Evolutionary conservation across 768 basidiomycete species (phyloP), one percentile per base, ranked within the genome.

Genomic region (Naganishia friedmannii): DNA sequence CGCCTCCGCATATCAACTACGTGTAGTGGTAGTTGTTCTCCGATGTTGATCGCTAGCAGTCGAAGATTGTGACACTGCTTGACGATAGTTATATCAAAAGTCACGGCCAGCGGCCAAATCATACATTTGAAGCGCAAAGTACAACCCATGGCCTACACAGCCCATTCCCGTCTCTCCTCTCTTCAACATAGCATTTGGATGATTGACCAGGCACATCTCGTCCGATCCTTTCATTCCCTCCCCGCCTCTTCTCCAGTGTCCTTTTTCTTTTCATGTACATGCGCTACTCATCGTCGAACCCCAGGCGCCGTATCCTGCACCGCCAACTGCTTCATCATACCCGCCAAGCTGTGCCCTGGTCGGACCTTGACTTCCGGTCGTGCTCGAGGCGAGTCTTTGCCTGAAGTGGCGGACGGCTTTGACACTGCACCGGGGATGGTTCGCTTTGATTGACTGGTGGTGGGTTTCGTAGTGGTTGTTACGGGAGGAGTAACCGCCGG

Each of bases 301-400:
- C 39, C 28, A 3, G 60, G 60, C 9, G 60, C n/a, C 10, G 67
- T 26, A 46, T 69, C 58, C 57, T 69, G 56, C 57, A 58, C 68
- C 28, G 57, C 55, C 21, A 69, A 51, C 46, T 69, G 56, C 53
- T 63, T 69, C 46, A 69, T 51, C 68, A 69, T 54, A 7, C 68
- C 68, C 32, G 51, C 68, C 42, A 69, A 29, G 17, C 68, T 51
- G 29, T 54, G 51, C n/a, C 68, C 68, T 15, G 68, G 68, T 19
- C 68, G 32, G 1, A 69, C 68, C n/a, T 56, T 37, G 37, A 63
- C 45, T 63, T 69, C 68, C 13, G 68, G 46, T 19, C 68, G 42
- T 39, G 31, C 10, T 28, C 57, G 23, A 48, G 57, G 56, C 23
- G 42, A 42, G 3, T 63, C 39, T 42, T 63, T 63, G 57, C 29